A percentile compares a stretch with the other conserved stretches of the same genome.
phyloP scores from a whole-genome alignment of 2,329 filamentous ascomycete genomes.

The Fusarium setosum region DNA sequence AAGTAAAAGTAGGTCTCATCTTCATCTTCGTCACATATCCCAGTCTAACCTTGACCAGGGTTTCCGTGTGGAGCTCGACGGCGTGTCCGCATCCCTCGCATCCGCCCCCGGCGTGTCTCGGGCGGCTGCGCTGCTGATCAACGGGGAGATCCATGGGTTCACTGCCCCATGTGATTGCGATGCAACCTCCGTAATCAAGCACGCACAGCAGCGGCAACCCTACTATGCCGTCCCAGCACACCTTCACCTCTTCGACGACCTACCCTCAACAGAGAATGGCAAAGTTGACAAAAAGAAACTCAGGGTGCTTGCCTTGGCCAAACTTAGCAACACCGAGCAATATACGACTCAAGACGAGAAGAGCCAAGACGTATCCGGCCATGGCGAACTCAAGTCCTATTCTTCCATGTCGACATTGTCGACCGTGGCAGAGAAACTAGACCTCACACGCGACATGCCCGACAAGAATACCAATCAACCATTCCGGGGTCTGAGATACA shows the following conservation, averaged over 20 bases:
- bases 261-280: conserved; percentile 66
- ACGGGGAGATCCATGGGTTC: conserved; percentile 63
- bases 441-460: conserved; percentile 49
- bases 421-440: conserved; percentile 43
- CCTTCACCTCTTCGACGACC: conserved; percentile 54
- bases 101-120: conserved; percentile 58
- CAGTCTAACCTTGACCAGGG: conserved; percentile 49
- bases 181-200: conserved; percentile 51
- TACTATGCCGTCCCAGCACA: conserved; percentile 66
- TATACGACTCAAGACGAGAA: conserved; percentile 14
- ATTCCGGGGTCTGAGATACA: conserved; percentile 54
- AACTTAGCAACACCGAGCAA: background rate
- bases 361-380: background rate
- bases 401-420: conserved; percentile 46
- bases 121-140: conserved; percentile 60
- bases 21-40: background rate
- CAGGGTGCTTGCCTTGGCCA: conserved; percentile 44
- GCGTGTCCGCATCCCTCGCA: conserved; percentile 63
- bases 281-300: conserved; percentile 66
- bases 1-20: conserved; percentile 60
- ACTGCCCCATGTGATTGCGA: conserved; percentile 52
- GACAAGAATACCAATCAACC: conserved; percentile 54
- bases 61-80: conserved; percentile 70
- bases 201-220: conserved; percentile 57
- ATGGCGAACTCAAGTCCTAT: conserved; percentile 45